phyloP scores from a whole-genome alignment of 2,329 filamentous ascomycete genomes.

The Hypoxylon sp. region DNA sequence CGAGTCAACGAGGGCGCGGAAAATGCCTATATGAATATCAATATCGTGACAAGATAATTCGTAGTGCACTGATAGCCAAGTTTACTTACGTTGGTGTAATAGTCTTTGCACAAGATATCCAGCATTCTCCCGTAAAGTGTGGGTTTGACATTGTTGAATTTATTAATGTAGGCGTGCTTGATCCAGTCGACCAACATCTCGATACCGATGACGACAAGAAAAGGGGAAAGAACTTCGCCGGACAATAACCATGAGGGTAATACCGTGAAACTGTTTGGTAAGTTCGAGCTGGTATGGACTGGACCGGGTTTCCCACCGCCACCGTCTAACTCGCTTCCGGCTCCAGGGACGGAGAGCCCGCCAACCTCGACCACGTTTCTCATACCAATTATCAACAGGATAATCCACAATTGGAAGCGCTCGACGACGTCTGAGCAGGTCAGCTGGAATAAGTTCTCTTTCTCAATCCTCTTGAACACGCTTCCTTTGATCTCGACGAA shows the following conservation, averaged over 20 bases:
- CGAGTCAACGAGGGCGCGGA: conserved; percentile 89
- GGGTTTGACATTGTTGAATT: conserved; percentile 98
- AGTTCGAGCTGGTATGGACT: conserved; percentile 76
- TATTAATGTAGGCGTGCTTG: conserved; percentile 97
- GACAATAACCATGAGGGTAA: conserved; percentile 82
- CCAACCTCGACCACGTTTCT: conserved; percentile 97
- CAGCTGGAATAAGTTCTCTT: conserved; percentile 96
- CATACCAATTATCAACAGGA: conserved; percentile 95
- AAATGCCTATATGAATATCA: conserved; percentile 72
- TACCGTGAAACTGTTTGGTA: conserved; percentile 91
- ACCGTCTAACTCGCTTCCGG: conserved; percentile 61
- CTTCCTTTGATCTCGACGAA: conserved; percentile 99
- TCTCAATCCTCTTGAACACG: conserved; percentile 98
- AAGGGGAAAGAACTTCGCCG: conserved; percentile 90
- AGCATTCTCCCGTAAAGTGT: conserved; percentile 89
- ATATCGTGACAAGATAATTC: conserved; percentile 25
- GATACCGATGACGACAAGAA: conserved; percentile 91
- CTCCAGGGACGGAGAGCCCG: conserved; percentile 74
- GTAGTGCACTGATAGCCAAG: not conserved
- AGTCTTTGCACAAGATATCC: conserved; percentile 95
- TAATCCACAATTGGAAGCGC: conserved; percentile 96
- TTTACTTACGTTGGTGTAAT: conserved; percentile 85
- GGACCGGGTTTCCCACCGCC: conserved; percentile 67
- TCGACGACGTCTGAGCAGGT: conserved; percentile 98
- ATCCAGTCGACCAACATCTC: conserved; percentile 98